Conservation (phyloP, 371 early-diverging fungal genomes). For the Zopfochytrium polystomum region DNA sequence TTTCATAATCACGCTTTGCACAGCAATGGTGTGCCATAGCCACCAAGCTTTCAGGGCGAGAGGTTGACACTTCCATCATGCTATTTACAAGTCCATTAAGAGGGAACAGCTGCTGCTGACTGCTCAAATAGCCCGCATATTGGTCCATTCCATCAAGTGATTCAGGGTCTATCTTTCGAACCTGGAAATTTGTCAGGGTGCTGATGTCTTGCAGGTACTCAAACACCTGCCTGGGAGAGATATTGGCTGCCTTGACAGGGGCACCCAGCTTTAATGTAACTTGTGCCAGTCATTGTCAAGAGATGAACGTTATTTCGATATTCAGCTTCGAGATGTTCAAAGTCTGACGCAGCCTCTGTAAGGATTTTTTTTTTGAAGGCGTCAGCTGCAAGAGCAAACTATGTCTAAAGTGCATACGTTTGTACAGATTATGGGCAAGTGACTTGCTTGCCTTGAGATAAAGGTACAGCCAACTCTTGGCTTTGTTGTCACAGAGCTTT, state of each 20-base stretch:
- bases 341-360: neutral
- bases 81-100: constrained; percentile 11
- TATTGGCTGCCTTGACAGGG: neutral
- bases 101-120: neutral
- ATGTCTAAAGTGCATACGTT: neutral
- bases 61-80: neutral
- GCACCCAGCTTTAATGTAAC: constrained; percentile 1
- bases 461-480: neutral
- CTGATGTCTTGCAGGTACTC: neutral
- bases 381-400: neutral
- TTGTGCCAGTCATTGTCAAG: neutral
- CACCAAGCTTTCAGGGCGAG: constrained; percentile 21
- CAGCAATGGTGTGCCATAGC: constrained; percentile 17
- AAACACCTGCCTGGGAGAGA: constrained; percentile 4
- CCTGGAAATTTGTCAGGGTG: neutral
- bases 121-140: constrained; percentile 14
- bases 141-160: constrained; percentile 22
- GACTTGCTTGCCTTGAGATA: neutral
- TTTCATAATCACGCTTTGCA: constrained; percentile 12
- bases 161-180: constrained; percentile 17
- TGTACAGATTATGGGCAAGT: neutral
- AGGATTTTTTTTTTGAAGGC: neutral
- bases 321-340: neutral
- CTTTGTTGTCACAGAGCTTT: neutral
- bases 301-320: neutral